These are phyloP conservation scores for Phyllosticta paracitricarpa DNA, from an alignment of 2,329 filamentous ascomycete species.

Conservation along the genomic window DNA sequence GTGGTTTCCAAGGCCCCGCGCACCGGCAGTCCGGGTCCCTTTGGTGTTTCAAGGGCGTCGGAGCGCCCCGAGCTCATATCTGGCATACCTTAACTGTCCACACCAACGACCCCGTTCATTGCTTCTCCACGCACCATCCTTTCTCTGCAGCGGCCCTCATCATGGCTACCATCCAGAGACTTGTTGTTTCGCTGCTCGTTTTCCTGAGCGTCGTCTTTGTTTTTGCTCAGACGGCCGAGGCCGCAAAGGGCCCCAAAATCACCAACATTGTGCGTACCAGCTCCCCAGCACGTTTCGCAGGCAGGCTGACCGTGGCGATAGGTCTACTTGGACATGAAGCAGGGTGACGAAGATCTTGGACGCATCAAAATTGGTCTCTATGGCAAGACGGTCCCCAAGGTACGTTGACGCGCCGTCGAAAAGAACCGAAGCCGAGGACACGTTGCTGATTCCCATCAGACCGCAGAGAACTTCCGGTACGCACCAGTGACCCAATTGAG, in stretches of 20 bases:
- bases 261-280: slow-evolving; percentile 62
- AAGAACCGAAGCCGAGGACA: neutral
- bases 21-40: neutral
- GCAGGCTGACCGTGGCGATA: slow-evolving; percentile 16
- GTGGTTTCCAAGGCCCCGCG: neutral
- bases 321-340: slow-evolving; percentile 75
- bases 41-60: slow-evolving; percentile 6
- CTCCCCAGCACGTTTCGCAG: neutral
- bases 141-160: slow-evolving; percentile 21
- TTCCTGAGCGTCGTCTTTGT: slow-evolving; percentile 66
- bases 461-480: slow-evolving; percentile 54
- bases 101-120: neutral
- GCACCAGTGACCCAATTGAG: slow-evolving; percentile 28
- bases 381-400: slow-evolving; percentile 76
- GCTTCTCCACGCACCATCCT: neutral
- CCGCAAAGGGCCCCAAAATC: slow-evolving; percentile 83
- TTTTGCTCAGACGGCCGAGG: slow-evolving; percentile 63
- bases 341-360: slow-evolving; percentile 64
- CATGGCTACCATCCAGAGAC: slow-evolving; percentile 67
- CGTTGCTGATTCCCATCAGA: slow-evolving; percentile 32
- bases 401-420: slow-evolving; percentile 18
- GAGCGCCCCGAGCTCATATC: neutral
- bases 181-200: slow-evolving; percentile 63
- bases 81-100: neutral
- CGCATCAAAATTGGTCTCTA: slow-evolving; percentile 75